Evolutionary conservation across 2,329 filamentous ascomycete species (phyloP).

Genomic region (Venturia aucupariae): DNA sequence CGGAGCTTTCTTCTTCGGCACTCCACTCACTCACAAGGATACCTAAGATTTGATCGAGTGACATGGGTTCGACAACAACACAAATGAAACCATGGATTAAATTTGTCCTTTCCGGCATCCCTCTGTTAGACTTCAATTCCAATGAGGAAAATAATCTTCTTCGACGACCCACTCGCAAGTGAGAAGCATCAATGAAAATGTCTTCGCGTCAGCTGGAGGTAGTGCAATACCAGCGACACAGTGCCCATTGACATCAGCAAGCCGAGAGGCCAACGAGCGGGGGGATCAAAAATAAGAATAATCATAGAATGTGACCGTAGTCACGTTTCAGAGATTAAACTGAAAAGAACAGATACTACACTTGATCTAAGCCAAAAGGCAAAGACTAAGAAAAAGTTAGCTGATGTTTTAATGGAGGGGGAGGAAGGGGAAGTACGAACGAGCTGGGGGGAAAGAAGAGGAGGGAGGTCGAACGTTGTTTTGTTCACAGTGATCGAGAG

Average conservation of each 20-base stretch:
- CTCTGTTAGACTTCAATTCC: too few relatives aligned
- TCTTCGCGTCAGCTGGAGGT: slow-evolving; percentile 62
- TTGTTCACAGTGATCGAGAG: too few relatives aligned
- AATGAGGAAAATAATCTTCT: slow-evolving; percentile 1
- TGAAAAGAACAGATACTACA: slow-evolving; percentile 11
- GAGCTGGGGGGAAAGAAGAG: background rate
- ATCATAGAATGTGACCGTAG: slow-evolving; percentile 59
- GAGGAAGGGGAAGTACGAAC: too few relatives aligned
- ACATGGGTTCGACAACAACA: too few relatives aligned
- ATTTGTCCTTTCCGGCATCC: too few relatives aligned
- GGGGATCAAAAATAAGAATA: slow-evolving; percentile 66
- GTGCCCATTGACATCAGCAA: slow-evolving; percentile 57
- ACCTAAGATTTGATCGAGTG: too few relatives aligned
- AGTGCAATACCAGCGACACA: slow-evolving; percentile 71
- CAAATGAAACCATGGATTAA: too few relatives aligned
- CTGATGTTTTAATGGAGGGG: too few relatives aligned
- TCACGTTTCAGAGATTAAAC: slow-evolving; percentile 63
- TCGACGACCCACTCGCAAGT: background rate
- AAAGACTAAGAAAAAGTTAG: background rate
- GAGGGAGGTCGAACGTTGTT: background rate
- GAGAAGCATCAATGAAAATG: slow-evolving; percentile 15
- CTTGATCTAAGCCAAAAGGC: slow-evolving; percentile 11
- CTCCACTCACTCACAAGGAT: too few relatives aligned
- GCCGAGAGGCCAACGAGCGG: slow-evolving; percentile 52
- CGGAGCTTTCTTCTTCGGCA: too few relatives aligned